These are phyloP conservation scores for Leucocoprinus birnbaumii DNA, from an alignment of 768 basidiomycete species.

Conservation along the genomic window DNA sequence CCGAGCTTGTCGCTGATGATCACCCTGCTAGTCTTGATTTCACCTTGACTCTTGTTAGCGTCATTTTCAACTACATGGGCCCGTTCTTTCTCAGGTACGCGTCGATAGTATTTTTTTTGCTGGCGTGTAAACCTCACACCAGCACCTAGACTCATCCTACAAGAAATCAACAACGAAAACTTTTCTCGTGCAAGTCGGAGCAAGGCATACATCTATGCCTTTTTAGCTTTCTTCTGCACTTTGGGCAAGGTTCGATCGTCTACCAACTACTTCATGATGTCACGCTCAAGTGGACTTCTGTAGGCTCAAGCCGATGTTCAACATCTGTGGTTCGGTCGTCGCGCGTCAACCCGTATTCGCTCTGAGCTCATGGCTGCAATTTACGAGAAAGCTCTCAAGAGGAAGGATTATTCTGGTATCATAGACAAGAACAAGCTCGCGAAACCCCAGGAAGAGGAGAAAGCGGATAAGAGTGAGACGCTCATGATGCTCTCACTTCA, in stretches of 20 bases:
- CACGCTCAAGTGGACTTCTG: neutral
- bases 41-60: slow-evolving; percentile 60
- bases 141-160: slow-evolving; percentile 48
- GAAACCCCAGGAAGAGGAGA: slow-evolving; percentile 23
- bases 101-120: neutral
- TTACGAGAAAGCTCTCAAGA: slow-evolving; percentile 84
- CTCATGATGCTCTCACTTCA: too few species aligned
- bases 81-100: slow-evolving; percentile 83
- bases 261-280: neutral
- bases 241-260: slow-evolving; percentile 43
- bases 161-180: slow-evolving; percentile 40
- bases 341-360: slow-evolving; percentile 71
- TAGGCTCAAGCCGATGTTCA: slow-evolving; percentile 67
- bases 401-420: slow-evolving; percentile 82
- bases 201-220: slow-evolving; percentile 77
- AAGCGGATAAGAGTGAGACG: slow-evolving; percentile 16
- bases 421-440: slow-evolving; percentile 45
- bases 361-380: slow-evolving; percentile 82
- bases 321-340: slow-evolving; percentile 78
- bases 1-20: neutral
- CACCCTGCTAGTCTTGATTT: slow-evolving; percentile 53
- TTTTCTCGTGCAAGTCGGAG: slow-evolving; percentile 30
- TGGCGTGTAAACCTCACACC: neutral
- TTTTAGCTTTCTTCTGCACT: slow-evolving; percentile 66
- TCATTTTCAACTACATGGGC: slow-evolving; percentile 73